phyloP scores from a whole-genome alignment of 75 land plant species.

The Cryptomeria japonica region DNA sequence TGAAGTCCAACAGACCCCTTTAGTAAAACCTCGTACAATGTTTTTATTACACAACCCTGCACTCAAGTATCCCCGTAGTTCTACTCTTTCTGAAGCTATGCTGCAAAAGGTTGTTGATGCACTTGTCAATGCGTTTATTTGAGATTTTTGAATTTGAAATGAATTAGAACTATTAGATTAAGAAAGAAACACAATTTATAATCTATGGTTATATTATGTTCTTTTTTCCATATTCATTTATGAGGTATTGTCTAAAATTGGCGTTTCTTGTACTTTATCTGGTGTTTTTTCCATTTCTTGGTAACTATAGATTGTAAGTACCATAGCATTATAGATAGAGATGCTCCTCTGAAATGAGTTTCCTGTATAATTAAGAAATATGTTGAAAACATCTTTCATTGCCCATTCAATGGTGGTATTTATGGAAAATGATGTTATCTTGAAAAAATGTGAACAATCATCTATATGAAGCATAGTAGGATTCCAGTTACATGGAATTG shows the following conservation, averaged over 20 bases:
- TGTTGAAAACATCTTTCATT: background rate
- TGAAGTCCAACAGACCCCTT: background rate
- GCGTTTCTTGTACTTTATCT: too few species aligned
- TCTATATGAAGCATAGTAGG: too few species aligned
- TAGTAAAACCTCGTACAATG: background rate
- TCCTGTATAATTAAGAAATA: too few species aligned
- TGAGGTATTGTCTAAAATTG: background rate
- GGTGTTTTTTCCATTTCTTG: background rate
- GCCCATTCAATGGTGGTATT: background rate
- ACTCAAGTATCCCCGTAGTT: background rate
- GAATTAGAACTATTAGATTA: too few species aligned
- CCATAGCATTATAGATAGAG: too few species aligned
- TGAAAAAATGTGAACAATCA: too few species aligned
- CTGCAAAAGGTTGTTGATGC: background rate
- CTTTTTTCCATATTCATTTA: background rate
- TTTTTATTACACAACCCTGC: background rate
- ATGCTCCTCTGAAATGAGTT: too few species aligned
- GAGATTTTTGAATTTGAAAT: background rate
- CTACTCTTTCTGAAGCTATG: background rate
- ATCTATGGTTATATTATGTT: background rate
- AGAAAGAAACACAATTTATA: background rate
- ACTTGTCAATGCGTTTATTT: background rate
- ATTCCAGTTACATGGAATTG: too few species aligned
- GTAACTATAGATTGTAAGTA: background rate
- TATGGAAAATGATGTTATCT: too few species aligned